A percentile compares a stretch with the other conserved stretches of the same genome.
phyloP scores from a whole-genome alignment of 805 yeast genomes.

The Candida nemodendra region DNA sequence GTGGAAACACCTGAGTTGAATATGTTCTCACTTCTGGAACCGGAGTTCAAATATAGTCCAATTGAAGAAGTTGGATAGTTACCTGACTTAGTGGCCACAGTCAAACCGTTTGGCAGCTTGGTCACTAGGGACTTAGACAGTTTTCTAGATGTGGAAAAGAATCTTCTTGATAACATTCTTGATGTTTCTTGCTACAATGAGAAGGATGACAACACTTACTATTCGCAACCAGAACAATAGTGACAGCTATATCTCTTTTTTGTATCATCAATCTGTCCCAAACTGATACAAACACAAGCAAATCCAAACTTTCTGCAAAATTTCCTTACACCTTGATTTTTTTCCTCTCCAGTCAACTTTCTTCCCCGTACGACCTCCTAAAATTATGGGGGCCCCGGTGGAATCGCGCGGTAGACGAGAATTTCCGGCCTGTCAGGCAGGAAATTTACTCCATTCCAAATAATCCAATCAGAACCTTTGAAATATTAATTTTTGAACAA shows the following conservation, averaged over 20 bases:
- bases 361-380: neutral
- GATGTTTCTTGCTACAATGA: slow-evolving; percentile 6
- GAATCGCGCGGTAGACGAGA: neutral
- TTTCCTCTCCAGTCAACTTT: neutral
- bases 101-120: slow-evolving; percentile 69
- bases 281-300: too few species aligned
- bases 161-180: slow-evolving; percentile 48
- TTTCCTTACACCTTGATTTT: too few species aligned
- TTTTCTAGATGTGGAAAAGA: slow-evolving; percentile 50
- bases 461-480: slow-evolving; percentile 18
- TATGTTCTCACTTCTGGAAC: slow-evolving; percentile 76
- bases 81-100: slow-evolving; percentile 67
- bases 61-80: slow-evolving; percentile 59
- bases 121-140: slow-evolving; percentile 65
- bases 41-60: slow-evolving; percentile 73
- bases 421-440: too few species aligned
- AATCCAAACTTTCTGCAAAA: too few species aligned
- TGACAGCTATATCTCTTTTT: too few species aligned
- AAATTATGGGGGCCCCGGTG: slow-evolving; percentile 1
- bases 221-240: too few species aligned
- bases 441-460: neutral
- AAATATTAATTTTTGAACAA: slow-evolving; percentile 12
- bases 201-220: neutral
- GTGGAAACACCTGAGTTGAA: slow-evolving; percentile 82
- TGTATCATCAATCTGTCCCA: too few species aligned